These are phyloP conservation scores for Penicillium robsamsonii DNA, from an alignment of 495 filamentous ascomycete genomes.

Conservation along the genomic window DNA sequence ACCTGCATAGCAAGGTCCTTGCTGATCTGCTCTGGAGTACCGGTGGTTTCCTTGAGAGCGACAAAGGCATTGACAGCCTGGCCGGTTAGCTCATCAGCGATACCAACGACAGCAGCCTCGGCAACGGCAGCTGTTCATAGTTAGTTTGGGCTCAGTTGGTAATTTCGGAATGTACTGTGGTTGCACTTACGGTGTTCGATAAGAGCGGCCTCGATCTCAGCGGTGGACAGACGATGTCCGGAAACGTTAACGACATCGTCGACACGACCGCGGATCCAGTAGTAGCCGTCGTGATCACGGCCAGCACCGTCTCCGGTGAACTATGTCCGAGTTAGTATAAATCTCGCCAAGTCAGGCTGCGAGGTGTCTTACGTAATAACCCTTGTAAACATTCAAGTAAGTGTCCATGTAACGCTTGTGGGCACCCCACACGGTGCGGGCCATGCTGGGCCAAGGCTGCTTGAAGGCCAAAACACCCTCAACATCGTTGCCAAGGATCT, in stretches of 20 bases:
- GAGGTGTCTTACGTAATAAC: conserved; percentile 78
- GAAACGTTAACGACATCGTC: conserved; percentile 98
- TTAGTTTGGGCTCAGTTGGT: conserved; percentile 12
- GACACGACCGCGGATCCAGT: conserved; percentile 98
- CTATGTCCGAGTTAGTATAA: conserved; percentile 50
- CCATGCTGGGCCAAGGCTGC: conserved; percentile 98
- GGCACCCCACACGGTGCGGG: conserved; percentile 94
- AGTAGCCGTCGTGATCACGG: conserved; percentile 97
- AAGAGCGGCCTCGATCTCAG: conserved; percentile 95
- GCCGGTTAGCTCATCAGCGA: conserved; percentile 88
- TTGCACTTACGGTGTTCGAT: conserved; percentile 74
- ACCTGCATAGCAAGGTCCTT: conserved; percentile 95
- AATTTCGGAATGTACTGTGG: not conserved
- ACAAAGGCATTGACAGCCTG: conserved; percentile 98
- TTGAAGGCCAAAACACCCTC: conserved; percentile 98
- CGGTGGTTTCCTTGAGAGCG: conserved; percentile 81
- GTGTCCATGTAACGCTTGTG: conserved; percentile 99
- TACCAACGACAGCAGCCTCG: conserved; percentile 94
- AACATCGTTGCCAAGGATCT: conserved; percentile 94
- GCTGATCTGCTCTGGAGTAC: conserved; percentile 73
- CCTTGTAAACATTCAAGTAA: conserved; percentile 96
- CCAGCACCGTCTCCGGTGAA: conserved; percentile 98
- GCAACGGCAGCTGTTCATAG: conserved; percentile 56
- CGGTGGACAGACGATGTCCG: conserved; percentile 92
- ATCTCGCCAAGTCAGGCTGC: not conserved